These are phyloP conservation scores for Kwoniella dejecticola DNA, from an alignment of 768 basidiomycete genomes.

Conservation along the genomic window DNA sequence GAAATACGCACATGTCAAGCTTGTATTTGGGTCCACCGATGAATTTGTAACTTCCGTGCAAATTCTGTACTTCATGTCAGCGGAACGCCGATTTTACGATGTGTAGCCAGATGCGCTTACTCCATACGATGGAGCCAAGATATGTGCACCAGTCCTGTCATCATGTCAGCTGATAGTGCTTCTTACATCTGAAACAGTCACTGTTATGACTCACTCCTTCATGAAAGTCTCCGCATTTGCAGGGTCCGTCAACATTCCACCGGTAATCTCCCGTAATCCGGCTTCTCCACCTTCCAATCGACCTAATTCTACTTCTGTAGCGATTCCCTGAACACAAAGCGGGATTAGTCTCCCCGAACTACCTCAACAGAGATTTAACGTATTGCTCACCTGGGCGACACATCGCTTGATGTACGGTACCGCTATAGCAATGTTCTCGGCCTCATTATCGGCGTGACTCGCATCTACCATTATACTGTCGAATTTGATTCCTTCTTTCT, in stretches of 20 bases:
- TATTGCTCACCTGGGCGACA: constrained; percentile 27
- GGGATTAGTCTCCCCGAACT: background rate
- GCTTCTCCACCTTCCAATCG: constrained; percentile 54
- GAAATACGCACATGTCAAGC: constrained; percentile 39
- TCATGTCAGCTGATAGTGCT: background rate
- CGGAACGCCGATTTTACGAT: too few species aligned
- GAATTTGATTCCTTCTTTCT: constrained; percentile 53
- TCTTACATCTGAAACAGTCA: background rate
- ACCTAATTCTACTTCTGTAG: constrained; percentile 56
- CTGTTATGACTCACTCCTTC: constrained; percentile 37
- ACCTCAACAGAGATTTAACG: background rate
- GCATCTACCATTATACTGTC: constrained; percentile 57
- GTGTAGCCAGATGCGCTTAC: too few species aligned
- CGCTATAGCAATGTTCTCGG: constrained; percentile 53
- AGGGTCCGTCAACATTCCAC: constrained; percentile 55
- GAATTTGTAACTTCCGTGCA: constrained; percentile 55
- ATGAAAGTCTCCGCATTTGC: constrained; percentile 55
- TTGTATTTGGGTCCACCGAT: constrained; percentile 50
- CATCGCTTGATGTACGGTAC: constrained; percentile 54
- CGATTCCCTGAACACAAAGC: constrained; percentile 38
- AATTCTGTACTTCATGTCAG: too few species aligned
- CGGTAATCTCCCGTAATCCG: constrained; percentile 51
- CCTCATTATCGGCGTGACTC: constrained; percentile 53
- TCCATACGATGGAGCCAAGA: constrained; percentile 56
- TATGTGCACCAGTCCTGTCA: constrained; percentile 52